Evolutionary conservation across 257 asterid species (phyloP).

Genomic region (Solanum appendiculatum): DNA sequence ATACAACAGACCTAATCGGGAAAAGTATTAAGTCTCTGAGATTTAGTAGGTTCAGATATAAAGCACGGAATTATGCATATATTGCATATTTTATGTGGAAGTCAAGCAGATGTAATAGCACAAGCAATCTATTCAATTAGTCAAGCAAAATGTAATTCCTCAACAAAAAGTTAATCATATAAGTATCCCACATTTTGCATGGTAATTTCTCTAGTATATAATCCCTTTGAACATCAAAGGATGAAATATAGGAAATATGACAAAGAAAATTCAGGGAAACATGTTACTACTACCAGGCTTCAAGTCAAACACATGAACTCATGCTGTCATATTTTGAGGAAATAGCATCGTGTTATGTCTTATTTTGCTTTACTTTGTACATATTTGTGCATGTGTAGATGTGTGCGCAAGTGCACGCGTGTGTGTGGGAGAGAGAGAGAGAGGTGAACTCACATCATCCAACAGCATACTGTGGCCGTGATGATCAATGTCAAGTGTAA

Average conservation of each 20-base stretch:
- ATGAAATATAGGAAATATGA: background rate
- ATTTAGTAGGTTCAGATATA: background rate
- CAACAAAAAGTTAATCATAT: background rate
- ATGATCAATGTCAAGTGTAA: conserved; percentile 82
- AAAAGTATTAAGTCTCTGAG: background rate
- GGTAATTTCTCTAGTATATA: background rate
- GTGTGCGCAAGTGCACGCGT: background rate
- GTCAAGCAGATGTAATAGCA: background rate
- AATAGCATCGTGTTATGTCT: background rate
- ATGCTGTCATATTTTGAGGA: background rate
- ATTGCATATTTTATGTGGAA: background rate
- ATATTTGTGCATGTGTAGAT: background rate
- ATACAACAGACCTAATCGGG: background rate
- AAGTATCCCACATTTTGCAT: background rate
- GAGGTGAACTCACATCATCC: conserved; percentile 85
- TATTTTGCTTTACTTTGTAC: background rate
- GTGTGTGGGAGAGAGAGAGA: background rate
- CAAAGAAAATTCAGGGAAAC: background rate
- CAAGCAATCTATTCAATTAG: background rate
- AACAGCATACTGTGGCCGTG: conserved; percentile 94
- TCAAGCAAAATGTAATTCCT: background rate
- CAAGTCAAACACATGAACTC: background rate
- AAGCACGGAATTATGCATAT: background rate
- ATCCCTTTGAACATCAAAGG: background rate
- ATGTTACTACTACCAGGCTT: background rate